These are phyloP conservation scores for Hyphopichia homilentoma DNA, from an alignment of 805 yeast species.

Conservation along the genomic window DNA sequence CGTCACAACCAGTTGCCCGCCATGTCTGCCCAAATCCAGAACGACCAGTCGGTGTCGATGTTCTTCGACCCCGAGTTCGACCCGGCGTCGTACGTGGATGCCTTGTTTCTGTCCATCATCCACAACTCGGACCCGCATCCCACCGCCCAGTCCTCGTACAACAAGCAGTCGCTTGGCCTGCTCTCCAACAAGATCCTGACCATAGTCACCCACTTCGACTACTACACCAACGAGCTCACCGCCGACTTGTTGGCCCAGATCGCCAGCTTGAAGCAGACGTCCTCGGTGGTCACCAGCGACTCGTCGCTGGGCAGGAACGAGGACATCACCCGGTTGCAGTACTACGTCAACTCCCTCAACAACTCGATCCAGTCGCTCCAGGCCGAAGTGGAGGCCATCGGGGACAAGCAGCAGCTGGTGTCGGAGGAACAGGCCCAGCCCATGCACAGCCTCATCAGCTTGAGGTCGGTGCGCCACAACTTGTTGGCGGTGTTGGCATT, in stretches of 20 bases:
- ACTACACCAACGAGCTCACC: constrained; percentile 52
- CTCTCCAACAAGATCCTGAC: constrained; percentile 48
- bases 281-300: constrained; percentile 2
- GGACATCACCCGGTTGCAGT: constrained; percentile 57
- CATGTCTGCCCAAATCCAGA: constrained; percentile 26
- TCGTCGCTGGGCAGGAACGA: constrained; percentile 12
- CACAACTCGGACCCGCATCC: constrained; percentile 6
- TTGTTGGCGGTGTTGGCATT: constrained; percentile 43
- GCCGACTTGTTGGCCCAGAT: constrained; percentile 44
- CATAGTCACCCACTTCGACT: constrained; percentile 58
- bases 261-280: constrained; percentile 37
- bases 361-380: constrained; percentile 56
- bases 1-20: background rate
- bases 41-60: constrained; percentile 51
- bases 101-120: constrained; percentile 44
- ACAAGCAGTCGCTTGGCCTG: constrained; percentile 31
- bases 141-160: constrained; percentile 15
- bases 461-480: constrained; percentile 44
- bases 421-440: constrained; percentile 14
- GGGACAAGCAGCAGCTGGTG: constrained; percentile 16
- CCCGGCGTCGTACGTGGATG: constrained; percentile 63
- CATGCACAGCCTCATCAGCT: constrained; percentile 36
- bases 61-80: constrained; percentile 66
- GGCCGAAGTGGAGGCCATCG: constrained; percentile 38
- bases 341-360: constrained; percentile 58